These are phyloP conservation scores for Trichosporon sp. DNA, from an alignment of 1,284 basidiomycete genomes.

Conservation along the genomic window DNA sequence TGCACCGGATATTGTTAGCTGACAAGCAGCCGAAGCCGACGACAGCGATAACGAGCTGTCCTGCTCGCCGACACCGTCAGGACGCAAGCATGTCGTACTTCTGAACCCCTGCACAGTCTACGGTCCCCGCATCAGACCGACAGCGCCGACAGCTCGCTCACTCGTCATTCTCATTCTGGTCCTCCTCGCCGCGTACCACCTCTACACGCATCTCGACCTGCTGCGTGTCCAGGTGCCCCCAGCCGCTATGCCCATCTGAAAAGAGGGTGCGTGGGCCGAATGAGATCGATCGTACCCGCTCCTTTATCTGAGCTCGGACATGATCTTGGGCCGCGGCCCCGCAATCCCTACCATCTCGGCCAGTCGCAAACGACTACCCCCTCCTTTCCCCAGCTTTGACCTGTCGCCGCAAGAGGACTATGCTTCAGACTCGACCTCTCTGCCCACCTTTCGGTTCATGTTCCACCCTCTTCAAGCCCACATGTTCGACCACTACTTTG, in stretches of 20 bases:
- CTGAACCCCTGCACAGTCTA: slow-evolving; percentile 22
- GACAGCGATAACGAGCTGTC: slow-evolving; percentile 1
- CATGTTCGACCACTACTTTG: too few relatives aligned
- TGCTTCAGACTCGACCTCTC: too few relatives aligned
- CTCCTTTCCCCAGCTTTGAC: not conserved
- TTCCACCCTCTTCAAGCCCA: too few relatives aligned
- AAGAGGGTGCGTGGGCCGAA: not conserved
- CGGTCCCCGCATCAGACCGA: slow-evolving; percentile 6
- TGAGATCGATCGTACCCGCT: not conserved
- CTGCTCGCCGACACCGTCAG: slow-evolving; percentile 14
- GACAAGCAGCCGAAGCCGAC: slow-evolving; percentile 16
- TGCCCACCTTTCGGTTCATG: too few relatives aligned
- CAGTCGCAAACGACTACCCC: not conserved
- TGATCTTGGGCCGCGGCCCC: not conserved
- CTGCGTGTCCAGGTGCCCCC: slow-evolving; percentile 1
- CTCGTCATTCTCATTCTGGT: slow-evolving; percentile 11
- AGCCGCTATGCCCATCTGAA: not conserved
- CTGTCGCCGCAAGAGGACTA: too few relatives aligned
- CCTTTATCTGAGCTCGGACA: not conserved
- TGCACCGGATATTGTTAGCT: not conserved
- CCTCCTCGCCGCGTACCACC: slow-evolving; percentile 15
- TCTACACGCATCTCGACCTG: slow-evolving; percentile 7
- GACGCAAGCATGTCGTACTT: slow-evolving; percentile 27
- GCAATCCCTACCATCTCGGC: not conserved
- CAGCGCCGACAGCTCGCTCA: slow-evolving; percentile 1